Conservation (phyloP, 2,329 filamentous ascomycete genomes). For the Aspergillus sp. region DNA sequence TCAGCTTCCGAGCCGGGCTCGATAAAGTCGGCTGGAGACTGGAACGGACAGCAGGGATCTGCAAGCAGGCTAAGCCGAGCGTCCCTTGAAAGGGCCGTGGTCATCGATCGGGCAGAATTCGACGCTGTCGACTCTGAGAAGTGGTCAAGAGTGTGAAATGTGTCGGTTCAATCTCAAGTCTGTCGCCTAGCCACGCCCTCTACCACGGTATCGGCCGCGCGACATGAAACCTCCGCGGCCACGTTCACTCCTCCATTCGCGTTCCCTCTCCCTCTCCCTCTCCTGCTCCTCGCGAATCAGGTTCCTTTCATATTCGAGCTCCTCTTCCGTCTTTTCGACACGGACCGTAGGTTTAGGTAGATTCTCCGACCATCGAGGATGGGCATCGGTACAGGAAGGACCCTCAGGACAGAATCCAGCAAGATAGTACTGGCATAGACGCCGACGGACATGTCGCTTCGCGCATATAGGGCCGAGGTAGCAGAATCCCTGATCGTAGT, state of each 20-base stretch:
- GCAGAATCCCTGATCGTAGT: conserved; percentile 95
- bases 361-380: conserved; percentile 77
- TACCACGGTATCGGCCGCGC: conserved; percentile 50
- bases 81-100: background rate
- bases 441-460: conserved; percentile 84
- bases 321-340: conserved; percentile 74
- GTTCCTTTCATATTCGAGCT: conserved; percentile 62
- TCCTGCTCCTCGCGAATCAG: conserved; percentile 65
- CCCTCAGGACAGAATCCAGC: conserved; percentile 95
- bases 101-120: background rate
- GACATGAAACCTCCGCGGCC: conserved; percentile 53
- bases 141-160: too few relatives aligned
- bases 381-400: conserved; percentile 73
- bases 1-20: background rate
- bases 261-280: conserved; percentile 58
- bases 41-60: background rate
- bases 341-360: conserved; percentile 62
- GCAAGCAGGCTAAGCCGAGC: background rate
- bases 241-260: conserved; percentile 58
- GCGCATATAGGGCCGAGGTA: conserved; percentile 84
- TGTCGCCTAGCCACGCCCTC: conserved; percentile 46
- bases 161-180: background rate
- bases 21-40: background rate
- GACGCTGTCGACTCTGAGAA: background rate
- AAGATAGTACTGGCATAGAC: conserved; percentile 81